These are phyloP conservation scores for Heterobasidion occidentale DNA, from an alignment of 1,284 basidiomycete species.

Conservation along the genomic window DNA sequence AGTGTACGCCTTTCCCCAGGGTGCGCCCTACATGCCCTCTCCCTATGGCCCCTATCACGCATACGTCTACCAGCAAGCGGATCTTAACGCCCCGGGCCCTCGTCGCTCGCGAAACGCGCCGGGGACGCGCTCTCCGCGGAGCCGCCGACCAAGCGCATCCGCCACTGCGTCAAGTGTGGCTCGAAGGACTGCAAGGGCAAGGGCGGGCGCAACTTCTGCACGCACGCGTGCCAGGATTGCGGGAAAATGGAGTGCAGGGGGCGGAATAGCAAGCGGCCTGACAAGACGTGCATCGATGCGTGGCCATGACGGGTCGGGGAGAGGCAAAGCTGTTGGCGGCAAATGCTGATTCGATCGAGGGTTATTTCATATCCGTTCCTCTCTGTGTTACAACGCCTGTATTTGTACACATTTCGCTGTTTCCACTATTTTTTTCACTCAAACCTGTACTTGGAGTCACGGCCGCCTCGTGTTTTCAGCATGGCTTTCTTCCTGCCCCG, in stretches of 20 bases:
- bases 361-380: not conserved
- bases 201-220: slow-evolving; percentile 61
- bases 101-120: slow-evolving; percentile 16
- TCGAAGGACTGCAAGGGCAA: slow-evolving; percentile 72
- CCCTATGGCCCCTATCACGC: slow-evolving; percentile 19
- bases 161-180: slow-evolving; percentile 64
- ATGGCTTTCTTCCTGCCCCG: no score
- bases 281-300: slow-evolving; percentile 60
- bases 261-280: slow-evolving; percentile 64
- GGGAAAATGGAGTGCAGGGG: slow-evolving; percentile 65
- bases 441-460: not conserved
- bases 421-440: not conserved
- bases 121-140: slow-evolving; percentile 14
- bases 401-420: not conserved
- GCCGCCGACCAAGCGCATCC: slow-evolving; percentile 34
- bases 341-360: not conserved
- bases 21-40: slow-evolving; percentile 21
- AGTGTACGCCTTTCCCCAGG: slow-evolving; percentile 16
- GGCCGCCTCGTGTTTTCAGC: not conserved
- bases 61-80: slow-evolving; percentile 9
- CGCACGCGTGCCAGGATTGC: slow-evolving; percentile 67
- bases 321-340: not conserved
- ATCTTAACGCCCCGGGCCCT: slow-evolving; percentile 5
- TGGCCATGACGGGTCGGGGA: slow-evolving; percentile 27
- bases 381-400: no score